These are phyloP conservation scores for Coprinopsis marcescibilis DNA, from an alignment of 768 basidiomycete genomes.

Conservation along the genomic window DNA sequence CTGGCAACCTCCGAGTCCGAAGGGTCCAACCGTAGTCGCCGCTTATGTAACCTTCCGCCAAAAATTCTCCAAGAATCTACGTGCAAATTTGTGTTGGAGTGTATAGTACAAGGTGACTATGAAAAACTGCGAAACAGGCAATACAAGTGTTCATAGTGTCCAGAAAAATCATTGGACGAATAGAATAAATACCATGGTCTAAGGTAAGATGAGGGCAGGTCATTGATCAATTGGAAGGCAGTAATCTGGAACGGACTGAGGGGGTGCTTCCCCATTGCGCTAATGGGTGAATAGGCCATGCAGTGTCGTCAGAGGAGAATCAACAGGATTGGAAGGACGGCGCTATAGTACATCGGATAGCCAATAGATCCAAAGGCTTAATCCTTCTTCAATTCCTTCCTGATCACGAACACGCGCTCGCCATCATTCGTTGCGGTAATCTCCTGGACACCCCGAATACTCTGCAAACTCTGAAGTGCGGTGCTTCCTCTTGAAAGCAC, in stretches of 20 bases:
- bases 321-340: not conserved
- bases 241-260: too few relatives aligned
- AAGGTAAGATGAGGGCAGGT: not conserved
- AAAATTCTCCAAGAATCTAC: not conserved
- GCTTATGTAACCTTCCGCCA: not conserved
- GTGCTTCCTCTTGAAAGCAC: slow-evolving; percentile 65
- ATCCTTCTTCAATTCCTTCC: slow-evolving; percentile 81
- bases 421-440: slow-evolving; percentile 54
- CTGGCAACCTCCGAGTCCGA: too few relatives aligned
- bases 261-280: too few relatives aligned
- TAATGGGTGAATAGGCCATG: not conserved
- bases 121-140: not conserved
- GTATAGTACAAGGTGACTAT: slow-evolving; percentile 5
- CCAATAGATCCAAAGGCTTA: slow-evolving; percentile 24
- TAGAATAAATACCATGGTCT: slow-evolving; percentile 6
- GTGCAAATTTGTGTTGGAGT: not conserved
- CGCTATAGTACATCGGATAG: not conserved
- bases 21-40: too few relatives aligned
- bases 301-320: not conserved
- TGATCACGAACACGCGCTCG: slow-evolving; percentile 72
- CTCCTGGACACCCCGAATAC: slow-evolving; percentile 55
- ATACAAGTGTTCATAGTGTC: slow-evolving; percentile 5
- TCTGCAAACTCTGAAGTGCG: slow-evolving; percentile 51
- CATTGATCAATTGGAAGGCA: too few relatives aligned
- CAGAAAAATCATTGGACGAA: not conserved